These are phyloP conservation scores for Lachnellula suecica DNA, from an alignment of 2,329 filamentous ascomycete genomes.

Conservation along the genomic window DNA sequence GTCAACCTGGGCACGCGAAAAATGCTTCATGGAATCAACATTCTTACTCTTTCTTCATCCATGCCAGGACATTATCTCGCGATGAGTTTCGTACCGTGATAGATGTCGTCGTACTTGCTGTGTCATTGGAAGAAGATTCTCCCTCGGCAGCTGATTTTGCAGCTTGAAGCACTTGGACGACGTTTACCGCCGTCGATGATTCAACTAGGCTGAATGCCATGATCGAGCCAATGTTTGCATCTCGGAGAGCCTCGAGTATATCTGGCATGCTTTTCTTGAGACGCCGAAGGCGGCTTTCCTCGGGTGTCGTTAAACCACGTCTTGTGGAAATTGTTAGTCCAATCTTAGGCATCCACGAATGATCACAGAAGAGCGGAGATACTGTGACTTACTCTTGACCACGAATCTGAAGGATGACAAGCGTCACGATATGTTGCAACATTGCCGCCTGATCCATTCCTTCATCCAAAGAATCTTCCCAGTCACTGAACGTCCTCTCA, in stretches of 20 bases:
- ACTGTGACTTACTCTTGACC: conserved; percentile 4
- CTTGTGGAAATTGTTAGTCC: neutral
- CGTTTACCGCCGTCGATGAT: conserved; percentile 2
- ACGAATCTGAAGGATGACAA: conserved; percentile 11
- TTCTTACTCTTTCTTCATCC: conserved; percentile 1
- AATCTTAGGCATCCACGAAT: neutral
- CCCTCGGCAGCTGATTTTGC: neutral
- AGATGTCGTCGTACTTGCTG: conserved; percentile 1
- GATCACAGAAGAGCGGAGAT: neutral
- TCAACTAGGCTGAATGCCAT: conserved; percentile 9
- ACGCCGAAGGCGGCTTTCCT: conserved; percentile 2
- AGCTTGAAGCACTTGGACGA: conserved; percentile 2
- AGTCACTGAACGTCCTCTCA: neutral
- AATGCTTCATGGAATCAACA: neutral
- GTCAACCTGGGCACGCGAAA: neutral
- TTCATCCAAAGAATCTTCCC: conserved; percentile 3
- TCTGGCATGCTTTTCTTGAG: conserved; percentile 4
- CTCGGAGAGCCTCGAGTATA: conserved; percentile 6
- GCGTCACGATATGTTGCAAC: conserved; percentile 7
- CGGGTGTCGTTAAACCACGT: neutral
- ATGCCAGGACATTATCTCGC: neutral
- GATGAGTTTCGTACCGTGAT: conserved; percentile 8
- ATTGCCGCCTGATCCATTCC: conserved; percentile 1
- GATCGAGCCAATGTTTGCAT: conserved; percentile 3
- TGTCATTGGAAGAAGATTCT: neutral